These are phyloP conservation scores for Colletotrichum brevisporum DNA, from an alignment of 2,329 filamentous ascomycete genomes.

Conservation along the genomic window DNA sequence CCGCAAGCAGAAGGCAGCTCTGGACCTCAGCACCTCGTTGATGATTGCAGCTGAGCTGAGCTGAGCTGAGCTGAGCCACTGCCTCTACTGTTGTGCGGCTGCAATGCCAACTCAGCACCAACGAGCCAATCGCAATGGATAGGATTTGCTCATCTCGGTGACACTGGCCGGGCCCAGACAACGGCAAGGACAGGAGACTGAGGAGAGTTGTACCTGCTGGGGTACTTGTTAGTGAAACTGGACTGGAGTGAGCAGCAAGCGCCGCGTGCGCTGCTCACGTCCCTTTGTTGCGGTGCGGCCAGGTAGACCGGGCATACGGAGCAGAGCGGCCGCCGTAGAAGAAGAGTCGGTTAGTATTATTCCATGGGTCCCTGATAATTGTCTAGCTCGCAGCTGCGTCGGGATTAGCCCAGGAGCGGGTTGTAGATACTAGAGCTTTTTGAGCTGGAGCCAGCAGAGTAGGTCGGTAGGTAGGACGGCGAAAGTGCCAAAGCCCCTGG, in stretches of 20 bases:
- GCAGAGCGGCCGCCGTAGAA: slow-evolving; percentile 20
- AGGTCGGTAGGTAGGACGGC: too few species aligned
- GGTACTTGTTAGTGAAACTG: slow-evolving; percentile 27
- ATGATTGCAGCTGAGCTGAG: slow-evolving; percentile 9
- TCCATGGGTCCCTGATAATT: slow-evolving; percentile 27
- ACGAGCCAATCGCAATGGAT: not conserved
- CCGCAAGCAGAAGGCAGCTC: slow-evolving; percentile 16
- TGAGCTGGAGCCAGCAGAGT: slow-evolving; percentile 11
- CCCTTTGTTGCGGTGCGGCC: slow-evolving; percentile 14
- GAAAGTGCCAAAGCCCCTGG: not conserved
- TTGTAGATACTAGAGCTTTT: slow-evolving; percentile 6
- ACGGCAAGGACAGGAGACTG: not conserved
- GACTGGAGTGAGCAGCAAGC: slow-evolving; percentile 9
- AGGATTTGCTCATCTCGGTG: not conserved
- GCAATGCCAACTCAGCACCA: slow-evolving; percentile 26
- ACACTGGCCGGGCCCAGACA: not conserved
- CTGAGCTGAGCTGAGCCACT: too few species aligned
- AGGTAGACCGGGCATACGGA: slow-evolving; percentile 16
- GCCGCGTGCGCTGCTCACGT: slow-evolving; percentile 31
- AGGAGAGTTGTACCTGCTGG: too few species aligned
- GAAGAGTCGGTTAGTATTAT: slow-evolving; percentile 1
- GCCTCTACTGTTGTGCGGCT: not conserved
- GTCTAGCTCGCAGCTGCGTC: slow-evolving; percentile 21
- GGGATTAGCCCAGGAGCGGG: slow-evolving; percentile 16
- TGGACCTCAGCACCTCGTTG: not conserved